Evolutionary conservation across 169 alveolate genomes (phyloP).

Genomic region (Plasmodium gallinaceum): DNA sequence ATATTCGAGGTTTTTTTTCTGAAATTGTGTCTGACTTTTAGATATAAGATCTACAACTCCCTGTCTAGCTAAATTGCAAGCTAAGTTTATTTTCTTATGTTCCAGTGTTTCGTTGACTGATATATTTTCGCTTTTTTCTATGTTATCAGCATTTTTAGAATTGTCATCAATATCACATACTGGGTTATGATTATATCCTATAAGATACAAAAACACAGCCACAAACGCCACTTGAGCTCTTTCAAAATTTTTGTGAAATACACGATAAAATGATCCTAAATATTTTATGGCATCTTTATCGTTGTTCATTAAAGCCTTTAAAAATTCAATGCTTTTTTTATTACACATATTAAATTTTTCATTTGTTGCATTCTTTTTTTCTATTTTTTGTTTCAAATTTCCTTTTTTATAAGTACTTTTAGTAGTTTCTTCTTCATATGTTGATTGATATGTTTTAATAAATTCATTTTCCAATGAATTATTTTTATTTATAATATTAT

Average conservation of each 20-base stretch:
- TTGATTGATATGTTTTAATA: conserved; percentile 19
- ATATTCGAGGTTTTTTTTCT: conserved; percentile 22
- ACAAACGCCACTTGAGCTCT: conserved; percentile 73
- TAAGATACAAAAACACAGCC: conserved; percentile 71
- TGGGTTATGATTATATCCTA: conserved; percentile 55
- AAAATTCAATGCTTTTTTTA: conserved; percentile 44
- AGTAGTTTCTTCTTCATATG: conserved; percentile 17
- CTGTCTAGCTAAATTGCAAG: conserved; percentile 77
- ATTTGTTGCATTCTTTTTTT: background rate
- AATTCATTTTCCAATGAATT: conserved; percentile 13
- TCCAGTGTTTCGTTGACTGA: conserved; percentile 39
- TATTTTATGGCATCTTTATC: conserved; percentile 61
- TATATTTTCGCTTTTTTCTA: conserved; percentile 7
- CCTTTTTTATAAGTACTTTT: background rate
- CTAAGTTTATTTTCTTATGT: conserved; percentile 55
- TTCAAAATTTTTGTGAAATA: conserved; percentile 74
- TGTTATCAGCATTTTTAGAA: background rate
- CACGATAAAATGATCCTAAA: conserved; percentile 51
- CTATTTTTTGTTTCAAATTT: background rate
- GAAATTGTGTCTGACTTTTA: conserved; percentile 62
- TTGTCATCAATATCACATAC: background rate
- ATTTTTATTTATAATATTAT: conserved; percentile 15
- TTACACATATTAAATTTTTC: background rate
- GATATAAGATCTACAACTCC: conserved; percentile 76
- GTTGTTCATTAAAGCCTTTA: conserved; percentile 38